Percentiles rank a stretch among this genome's conserved stretches.
Evolutionary conservation across 805 yeast genomes (phyloP).

Genomic region (Cyberlindnera americana): DNA sequence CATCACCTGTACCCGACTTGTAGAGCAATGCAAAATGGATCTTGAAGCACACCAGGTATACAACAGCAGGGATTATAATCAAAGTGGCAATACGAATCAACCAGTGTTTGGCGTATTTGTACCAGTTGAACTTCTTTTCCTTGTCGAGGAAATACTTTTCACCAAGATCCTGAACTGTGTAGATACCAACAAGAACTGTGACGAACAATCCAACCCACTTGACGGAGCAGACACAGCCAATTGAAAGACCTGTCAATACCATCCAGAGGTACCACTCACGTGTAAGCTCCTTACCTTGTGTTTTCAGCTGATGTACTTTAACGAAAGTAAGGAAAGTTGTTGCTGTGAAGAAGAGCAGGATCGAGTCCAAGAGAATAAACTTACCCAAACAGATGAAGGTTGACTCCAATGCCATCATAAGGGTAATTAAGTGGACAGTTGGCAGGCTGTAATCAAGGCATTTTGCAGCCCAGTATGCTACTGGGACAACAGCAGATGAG

Average conservation of each 20-base stretch:
- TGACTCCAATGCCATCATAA: slow-evolving; percentile 64
- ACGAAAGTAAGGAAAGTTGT: slow-evolving; percentile 61
- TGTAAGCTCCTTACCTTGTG: slow-evolving; percentile 35
- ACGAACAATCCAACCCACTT: slow-evolving; percentile 83
- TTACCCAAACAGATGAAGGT: slow-evolving; percentile 68
- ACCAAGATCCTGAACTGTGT: slow-evolving; percentile 50
- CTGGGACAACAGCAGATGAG: slow-evolving; percentile 62
- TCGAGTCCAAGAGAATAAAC: slow-evolving; percentile 73
- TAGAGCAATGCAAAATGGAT: slow-evolving; percentile 74
- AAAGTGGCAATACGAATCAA: slow-evolving; percentile 56
- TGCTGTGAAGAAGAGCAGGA: slow-evolving; percentile 71
- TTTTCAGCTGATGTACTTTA: slow-evolving; percentile 47
- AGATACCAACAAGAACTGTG: slow-evolving; percentile 57
- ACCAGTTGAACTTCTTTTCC: slow-evolving; percentile 26
- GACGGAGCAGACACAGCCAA: slow-evolving; percentile 81
- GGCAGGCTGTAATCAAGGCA: slow-evolving; percentile 48
- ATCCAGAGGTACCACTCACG: slow-evolving; percentile 51
- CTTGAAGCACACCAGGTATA: slow-evolving; percentile 73
- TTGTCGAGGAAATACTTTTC: slow-evolving; percentile 35
- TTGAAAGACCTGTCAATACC: slow-evolving; percentile 56
- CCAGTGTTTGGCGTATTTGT: slow-evolving; percentile 63
- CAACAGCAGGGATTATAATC: slow-evolving; percentile 65
- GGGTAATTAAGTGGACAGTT: slow-evolving; percentile 56
- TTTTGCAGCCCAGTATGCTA: slow-evolving; percentile 67
- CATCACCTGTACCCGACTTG: slow-evolving; percentile 90